Evolutionary conservation across 2,329 filamentous ascomycete species (phyloP).

Genomic region (Xylariaceae sp.): DNA sequence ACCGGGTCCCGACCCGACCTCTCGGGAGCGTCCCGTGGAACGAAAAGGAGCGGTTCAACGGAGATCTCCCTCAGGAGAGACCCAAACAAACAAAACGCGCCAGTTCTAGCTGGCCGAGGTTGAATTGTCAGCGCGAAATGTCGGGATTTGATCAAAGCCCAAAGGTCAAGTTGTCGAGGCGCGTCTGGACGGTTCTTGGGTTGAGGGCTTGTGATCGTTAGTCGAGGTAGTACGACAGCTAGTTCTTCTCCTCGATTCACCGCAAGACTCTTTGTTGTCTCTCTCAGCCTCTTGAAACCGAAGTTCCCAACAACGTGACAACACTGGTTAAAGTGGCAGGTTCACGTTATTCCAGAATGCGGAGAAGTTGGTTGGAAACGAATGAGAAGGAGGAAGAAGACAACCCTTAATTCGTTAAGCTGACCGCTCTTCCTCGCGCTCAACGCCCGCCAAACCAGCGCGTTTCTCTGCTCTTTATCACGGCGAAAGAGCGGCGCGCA

Average conservation of each 20-base stretch:
- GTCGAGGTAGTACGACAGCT: too few relatives aligned
- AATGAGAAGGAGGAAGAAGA: too few relatives aligned
- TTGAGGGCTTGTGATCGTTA: too few relatives aligned
- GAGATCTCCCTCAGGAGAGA: neutral
- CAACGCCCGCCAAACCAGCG: conserved; percentile 21
- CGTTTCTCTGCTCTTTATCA: conserved; percentile 3
- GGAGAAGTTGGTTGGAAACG: too few relatives aligned
- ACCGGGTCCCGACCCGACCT: too few relatives aligned
- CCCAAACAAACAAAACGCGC: conserved; percentile 6
- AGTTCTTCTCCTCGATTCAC: too few relatives aligned
- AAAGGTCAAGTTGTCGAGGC: neutral
- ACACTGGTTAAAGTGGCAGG: too few relatives aligned
- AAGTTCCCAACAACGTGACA: too few relatives aligned
- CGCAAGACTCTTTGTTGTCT: too few relatives aligned
- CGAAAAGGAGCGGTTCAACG: neutral
- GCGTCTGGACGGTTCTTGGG: too few relatives aligned
- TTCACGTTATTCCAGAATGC: too few relatives aligned
- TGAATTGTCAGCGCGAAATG: conserved; percentile 12
- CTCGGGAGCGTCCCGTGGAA: neutral
- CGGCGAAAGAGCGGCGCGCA: conserved; percentile 15
- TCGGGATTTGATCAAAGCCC: conserved; percentile 6
- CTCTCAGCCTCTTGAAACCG: too few relatives aligned
- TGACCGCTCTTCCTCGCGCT: conserved; percentile 28
- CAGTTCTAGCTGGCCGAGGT: conserved; percentile 15
- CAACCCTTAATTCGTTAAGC: conserved; percentile 23